Conservation (phyloP, 495 filamentous ascomycete species). For the Lophium mytilinum region DNA sequence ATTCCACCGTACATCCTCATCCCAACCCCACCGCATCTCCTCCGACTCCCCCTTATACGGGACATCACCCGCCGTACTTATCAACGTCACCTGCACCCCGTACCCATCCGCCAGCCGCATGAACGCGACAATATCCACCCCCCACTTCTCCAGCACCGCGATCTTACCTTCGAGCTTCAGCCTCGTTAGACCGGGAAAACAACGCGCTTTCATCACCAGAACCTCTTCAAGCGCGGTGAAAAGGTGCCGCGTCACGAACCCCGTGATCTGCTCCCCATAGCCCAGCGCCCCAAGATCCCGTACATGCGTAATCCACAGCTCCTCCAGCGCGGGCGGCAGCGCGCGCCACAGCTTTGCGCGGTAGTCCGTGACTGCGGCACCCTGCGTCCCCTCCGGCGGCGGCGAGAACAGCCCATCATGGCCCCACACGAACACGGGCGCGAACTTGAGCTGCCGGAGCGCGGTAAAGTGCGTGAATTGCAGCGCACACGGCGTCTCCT, state of each 20-base stretch:
- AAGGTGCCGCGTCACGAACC: background rate
- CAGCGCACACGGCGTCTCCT: background rate
- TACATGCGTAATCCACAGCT: background rate
- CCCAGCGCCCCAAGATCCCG: background rate
- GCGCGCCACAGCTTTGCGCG: background rate
- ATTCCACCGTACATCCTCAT: background rate
- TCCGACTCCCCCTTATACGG: background rate
- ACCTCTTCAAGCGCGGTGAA: background rate
- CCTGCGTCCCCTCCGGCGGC: too few species aligned
- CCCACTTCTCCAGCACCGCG: background rate
- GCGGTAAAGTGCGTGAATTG: background rate
- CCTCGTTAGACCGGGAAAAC: background rate
- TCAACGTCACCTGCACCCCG: background rate
- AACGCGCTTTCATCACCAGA: background rate
- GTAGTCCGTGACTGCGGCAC: background rate
- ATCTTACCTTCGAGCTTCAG: background rate
- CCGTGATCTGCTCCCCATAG: background rate
- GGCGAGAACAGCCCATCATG: background rate
- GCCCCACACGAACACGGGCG: constrained; percentile 3
- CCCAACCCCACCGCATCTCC: background rate
- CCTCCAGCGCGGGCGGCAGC: background rate
- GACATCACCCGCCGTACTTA: background rate
- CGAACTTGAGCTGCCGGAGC: background rate
- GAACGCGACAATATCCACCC: background rate
- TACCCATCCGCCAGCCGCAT: background rate